Evolutionary conservation across 768 basidiomycete species (phyloP), one percentile per base, ranked within the genome.

Genomic region (Kwoniella botswanensis): DNA sequence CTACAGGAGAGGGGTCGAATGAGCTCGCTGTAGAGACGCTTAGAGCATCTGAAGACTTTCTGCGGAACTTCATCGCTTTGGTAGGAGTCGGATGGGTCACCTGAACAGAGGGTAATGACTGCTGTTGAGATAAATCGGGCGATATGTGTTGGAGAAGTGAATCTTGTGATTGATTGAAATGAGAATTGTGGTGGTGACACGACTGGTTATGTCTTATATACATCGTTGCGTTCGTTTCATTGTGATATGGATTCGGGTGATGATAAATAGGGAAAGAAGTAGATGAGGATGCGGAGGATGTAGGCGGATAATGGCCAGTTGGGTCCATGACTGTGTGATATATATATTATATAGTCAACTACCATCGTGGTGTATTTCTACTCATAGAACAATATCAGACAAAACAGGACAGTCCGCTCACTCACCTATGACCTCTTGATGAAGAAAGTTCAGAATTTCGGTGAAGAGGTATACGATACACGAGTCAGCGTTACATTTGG

Each of bases 1-100:
- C 55, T 13, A 60, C 35, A 12, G 67, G 59, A 6, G 67, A 61
- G 11, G 59, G 59, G 17, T 66, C 64, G 42, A 66, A 53, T 17
- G 64, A 66, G 35, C 65, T 66, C 21, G 42, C 65, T 26, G 64
- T 65, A 21, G 70, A 65, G 0, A 54, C 60, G 57, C 64, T 65
- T 0, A 66, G 21, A n/a, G 63, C 55, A 18, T 56, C 59, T 5
- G 63, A 26, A 22, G 58, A 61, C 41, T 65, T 56, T 24, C 62
- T 53, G 15, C 72, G 56, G 57, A 56, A 58, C 53, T 60, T 69
- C 44, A 64, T 73, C 11, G 68, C 24, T 54, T 73, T 73, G 17
- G 72, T 73, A 35, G 72, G 72, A 6, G 72, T 73, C 2, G 72
- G 72, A n/a, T 73, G 72, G 17, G 68, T 73, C 18, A 73, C 63